A percentile compares a stretch with the other conserved stretches of the same genome.
Evolutionary conservation across 768 basidiomycete genomes (phyloP).

Genomic region (Ramaria sp.): DNA sequence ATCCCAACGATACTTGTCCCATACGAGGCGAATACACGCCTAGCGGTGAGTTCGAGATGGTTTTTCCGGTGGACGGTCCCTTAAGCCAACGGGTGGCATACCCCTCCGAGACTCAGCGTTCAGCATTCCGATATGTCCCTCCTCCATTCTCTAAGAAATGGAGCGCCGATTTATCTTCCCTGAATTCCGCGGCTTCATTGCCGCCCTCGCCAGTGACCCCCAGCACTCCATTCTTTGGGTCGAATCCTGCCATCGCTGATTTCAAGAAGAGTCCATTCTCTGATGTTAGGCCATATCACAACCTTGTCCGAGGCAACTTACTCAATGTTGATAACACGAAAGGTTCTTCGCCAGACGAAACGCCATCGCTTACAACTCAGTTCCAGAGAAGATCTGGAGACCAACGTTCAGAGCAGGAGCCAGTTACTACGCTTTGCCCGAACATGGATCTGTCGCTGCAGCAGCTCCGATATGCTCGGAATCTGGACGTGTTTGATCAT

Average conservation of each 20-base stretch:
- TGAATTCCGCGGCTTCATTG: neutral
- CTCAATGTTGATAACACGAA: neutral
- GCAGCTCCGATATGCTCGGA: slow-evolving; percentile 48
- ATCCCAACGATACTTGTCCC: neutral
- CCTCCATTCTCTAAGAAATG: neutral
- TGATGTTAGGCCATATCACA: neutral
- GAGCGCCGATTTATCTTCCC: neutral
- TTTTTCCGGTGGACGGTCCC: neutral
- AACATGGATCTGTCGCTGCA: neutral
- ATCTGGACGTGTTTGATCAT: slow-evolving; percentile 53
- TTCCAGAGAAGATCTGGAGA: neutral
- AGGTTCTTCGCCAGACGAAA: neutral
- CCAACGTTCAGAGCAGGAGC: neutral
- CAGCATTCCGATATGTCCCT: too few species aligned
- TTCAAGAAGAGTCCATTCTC: neutral
- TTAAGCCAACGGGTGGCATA: too few species aligned
- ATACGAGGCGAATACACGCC: neutral
- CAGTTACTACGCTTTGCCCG: neutral
- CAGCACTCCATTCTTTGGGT: neutral
- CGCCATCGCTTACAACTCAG: neutral
- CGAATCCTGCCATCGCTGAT: neutral
- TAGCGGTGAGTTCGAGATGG: neutral
- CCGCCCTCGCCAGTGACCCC: neutral
- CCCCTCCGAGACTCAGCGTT: too few species aligned
- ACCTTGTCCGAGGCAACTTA: neutral